These are phyloP conservation scores for Trametes villosa DNA, from an alignment of 768 basidiomycete genomes.

Conservation along the genomic window DNA sequence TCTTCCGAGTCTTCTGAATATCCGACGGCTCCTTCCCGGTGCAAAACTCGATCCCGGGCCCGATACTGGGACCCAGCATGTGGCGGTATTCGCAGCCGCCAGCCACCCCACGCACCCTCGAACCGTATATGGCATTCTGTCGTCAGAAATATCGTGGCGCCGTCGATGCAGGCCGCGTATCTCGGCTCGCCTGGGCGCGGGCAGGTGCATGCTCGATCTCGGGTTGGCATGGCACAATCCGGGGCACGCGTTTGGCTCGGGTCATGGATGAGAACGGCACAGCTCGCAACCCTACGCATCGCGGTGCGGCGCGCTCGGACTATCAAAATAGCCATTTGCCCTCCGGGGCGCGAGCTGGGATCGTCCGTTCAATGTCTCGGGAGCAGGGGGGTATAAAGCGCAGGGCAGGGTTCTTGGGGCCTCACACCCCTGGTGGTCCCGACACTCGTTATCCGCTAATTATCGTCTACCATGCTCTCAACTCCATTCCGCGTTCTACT, in stretches of 20 bases:
- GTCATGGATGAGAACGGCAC: not conserved
- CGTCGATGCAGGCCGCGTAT: not conserved
- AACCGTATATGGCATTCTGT: not conserved
- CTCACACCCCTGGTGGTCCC: not conserved
- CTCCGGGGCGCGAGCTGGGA: not conserved
- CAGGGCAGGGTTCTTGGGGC: not conserved
- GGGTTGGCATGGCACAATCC: slow-evolving; percentile 10
- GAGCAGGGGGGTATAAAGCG: not conserved
- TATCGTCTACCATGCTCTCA: slow-evolving; percentile 3
- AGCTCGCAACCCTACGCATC: not conserved
- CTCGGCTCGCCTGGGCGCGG: not conserved
- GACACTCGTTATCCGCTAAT: not conserved
- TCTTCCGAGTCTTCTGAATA: too few species aligned
- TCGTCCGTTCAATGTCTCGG: not conserved
- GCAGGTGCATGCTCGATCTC: not conserved
- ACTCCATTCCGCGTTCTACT: slow-evolving; percentile 15
- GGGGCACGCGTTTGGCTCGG: not conserved
- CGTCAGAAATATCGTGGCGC: not conserved
- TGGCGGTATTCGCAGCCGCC: too few species aligned
- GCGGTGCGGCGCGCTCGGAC: not conserved
- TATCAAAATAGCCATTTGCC: not conserved
- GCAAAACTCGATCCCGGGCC: too few species aligned
- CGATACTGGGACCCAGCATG: too few species aligned
- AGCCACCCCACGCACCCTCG: not conserved
- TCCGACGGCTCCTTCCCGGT: too few species aligned